phyloP scores from a whole-genome alignment of 345 rosid genomes.

The Lepidium didymum region DNA sequence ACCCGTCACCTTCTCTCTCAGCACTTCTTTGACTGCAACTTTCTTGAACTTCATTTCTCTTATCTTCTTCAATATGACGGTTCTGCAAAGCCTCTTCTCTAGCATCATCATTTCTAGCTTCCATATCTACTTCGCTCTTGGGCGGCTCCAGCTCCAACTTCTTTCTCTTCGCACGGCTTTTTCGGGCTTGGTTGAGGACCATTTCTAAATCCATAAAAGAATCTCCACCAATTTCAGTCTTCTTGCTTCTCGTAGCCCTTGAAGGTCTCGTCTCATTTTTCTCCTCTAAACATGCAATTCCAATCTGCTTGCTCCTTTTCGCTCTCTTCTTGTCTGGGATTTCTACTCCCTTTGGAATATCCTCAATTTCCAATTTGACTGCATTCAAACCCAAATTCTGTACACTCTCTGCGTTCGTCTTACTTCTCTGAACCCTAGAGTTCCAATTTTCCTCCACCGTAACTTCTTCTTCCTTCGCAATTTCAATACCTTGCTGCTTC shows the following conservation, averaged over 20 bases:
- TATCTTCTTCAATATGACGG: not conserved
- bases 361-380: constrained; percentile 20
- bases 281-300: not conserved
- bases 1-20: not conserved
- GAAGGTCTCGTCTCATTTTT: not conserved
- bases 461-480: not conserved
- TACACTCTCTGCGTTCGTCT: constrained; percentile 13
- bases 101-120: not conserved
- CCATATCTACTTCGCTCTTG: constrained; percentile 3
- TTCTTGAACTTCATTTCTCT: not conserved
- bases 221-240: constrained; percentile 23
- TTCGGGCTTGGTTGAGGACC: constrained; percentile 15
- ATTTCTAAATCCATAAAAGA: constrained; percentile 12
- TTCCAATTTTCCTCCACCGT: constrained; percentile 13
- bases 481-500: not conserved
- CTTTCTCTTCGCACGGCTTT: constrained; percentile 21
- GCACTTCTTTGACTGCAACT: not conserved
- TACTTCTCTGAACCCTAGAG: constrained; percentile 19
- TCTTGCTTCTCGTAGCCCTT: constrained; percentile 37
- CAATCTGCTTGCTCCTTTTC: constrained; percentile 28
- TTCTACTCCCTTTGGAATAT: constrained; percentile 4
- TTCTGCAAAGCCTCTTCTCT: not conserved
- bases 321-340: constrained; percentile 15
- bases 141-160: not conserved
- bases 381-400: constrained; percentile 11